A percentile compares a stretch with the other conserved stretches of the same genome.
Conservation (phyloP, 495 filamentous ascomycete genomes). For the Astrothelium subdiscretum region DNA sequence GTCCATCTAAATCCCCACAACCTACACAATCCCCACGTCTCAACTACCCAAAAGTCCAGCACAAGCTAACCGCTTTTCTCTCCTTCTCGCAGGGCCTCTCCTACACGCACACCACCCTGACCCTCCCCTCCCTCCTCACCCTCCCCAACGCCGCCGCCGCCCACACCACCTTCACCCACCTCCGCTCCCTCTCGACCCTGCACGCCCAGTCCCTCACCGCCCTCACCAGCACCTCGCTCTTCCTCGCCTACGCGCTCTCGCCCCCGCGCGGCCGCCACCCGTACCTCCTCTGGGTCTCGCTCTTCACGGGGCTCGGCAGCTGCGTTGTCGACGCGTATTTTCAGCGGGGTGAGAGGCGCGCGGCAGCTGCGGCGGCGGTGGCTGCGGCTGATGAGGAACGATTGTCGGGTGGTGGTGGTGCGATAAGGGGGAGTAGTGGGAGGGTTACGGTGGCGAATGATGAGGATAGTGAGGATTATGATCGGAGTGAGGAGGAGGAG, state of each 20-base stretch:
- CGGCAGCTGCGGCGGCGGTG: too few species aligned
- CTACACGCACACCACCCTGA: constrained; percentile 61
- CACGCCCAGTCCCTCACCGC: constrained; percentile 50
- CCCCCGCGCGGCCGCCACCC: constrained; percentile 62
- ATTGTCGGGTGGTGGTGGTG: constrained; percentile 7
- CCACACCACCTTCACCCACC: constrained; percentile 49
- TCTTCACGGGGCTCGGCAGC: constrained; percentile 43
- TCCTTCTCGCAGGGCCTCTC: constrained; percentile 59
- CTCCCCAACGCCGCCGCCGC: constrained; percentile 62
- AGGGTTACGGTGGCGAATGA: constrained; percentile 19
- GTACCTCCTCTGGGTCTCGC: constrained; percentile 68
- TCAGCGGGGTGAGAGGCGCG: too few species aligned
- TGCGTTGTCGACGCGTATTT: constrained; percentile 46
- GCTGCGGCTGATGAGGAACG: too few species aligned
- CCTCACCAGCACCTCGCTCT: constrained; percentile 50
- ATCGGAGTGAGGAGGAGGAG: constrained; percentile 11
- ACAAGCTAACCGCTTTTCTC: constrained; percentile 9
- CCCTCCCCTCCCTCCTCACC: constrained; percentile 62
- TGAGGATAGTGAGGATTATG: constrained; percentile 37
- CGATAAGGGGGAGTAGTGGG: background rate
- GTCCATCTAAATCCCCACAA: constrained; percentile 16
- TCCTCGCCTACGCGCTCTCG: constrained; percentile 62
- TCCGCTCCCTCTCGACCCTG: constrained; percentile 45
- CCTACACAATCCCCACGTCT: background rate
- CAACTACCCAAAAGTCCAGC: background rate